phyloP scores from a whole-genome alignment of 441 rosid genomes.

The Erysimum pusillum region DNA sequence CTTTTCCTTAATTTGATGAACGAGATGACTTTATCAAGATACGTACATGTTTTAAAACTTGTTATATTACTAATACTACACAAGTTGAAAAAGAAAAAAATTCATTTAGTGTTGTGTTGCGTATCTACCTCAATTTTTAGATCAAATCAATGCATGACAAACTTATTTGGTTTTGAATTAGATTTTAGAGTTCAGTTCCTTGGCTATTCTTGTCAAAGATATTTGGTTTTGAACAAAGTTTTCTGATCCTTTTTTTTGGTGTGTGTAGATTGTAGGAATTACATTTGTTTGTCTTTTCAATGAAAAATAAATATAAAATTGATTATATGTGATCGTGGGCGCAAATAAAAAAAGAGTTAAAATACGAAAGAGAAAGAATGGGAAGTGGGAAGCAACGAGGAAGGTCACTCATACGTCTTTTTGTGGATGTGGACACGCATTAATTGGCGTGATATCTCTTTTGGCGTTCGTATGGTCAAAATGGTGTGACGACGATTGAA shows the following conservation, averaged over 20 bases:
- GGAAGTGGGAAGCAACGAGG: slow-evolving; percentile 46
- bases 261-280: not conserved
- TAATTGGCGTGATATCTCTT: not conserved
- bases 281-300: not conserved
- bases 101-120: not conserved
- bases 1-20: not conserved
- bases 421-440: slow-evolving; percentile 38
- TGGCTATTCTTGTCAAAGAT: not conserved
- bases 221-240: not conserved
- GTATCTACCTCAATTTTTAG: not conserved
- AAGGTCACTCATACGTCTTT: slow-evolving; percentile 43
- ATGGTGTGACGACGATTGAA: slow-evolving; percentile 23
- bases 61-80: too few relatives aligned
- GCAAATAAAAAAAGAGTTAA: not conserved
- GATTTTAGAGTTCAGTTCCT: not conserved
- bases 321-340: slow-evolving; percentile 24
- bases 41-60: too few relatives aligned
- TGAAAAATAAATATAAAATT: not conserved
- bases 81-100: not conserved
- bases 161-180: not conserved
- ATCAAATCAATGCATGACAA: not conserved
- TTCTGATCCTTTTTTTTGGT: not conserved
- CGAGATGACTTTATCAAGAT: not conserved
- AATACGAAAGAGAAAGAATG: slow-evolving; percentile 24
- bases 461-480: slow-evolving; percentile 35